A percentile compares a stretch with the other conserved stretches of the same genome.
Conservation (phyloP, 1,139 yeast genomes). For the Kodamaea fungicola region DNA sequence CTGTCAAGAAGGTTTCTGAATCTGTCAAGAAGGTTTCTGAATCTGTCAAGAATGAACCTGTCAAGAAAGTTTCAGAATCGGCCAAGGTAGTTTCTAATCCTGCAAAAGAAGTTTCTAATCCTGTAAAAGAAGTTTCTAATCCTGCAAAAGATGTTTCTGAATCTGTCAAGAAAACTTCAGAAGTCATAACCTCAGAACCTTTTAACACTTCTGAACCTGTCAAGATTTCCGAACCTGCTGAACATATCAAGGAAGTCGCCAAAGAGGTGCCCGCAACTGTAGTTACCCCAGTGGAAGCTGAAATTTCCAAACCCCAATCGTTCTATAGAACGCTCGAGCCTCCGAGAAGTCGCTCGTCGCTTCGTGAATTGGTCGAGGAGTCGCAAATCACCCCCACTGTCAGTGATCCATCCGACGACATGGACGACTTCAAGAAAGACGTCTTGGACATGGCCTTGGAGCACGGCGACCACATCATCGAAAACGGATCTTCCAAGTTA, state of each 20-base stretch:
- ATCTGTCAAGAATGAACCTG: too few relatives aligned
- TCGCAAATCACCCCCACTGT: conserved; percentile 11
- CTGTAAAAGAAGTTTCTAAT: too few relatives aligned
- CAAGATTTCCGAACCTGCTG: too few relatives aligned
- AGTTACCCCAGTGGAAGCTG: background rate
- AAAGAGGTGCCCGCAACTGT: background rate
- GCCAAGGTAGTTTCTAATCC: too few relatives aligned
- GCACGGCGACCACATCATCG: conserved; percentile 27
- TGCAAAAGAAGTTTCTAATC: too few relatives aligned
- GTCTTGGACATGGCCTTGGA: conserved; percentile 25
- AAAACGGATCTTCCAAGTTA: conserved; percentile 16
- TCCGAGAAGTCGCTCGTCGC: background rate
- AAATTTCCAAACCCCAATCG: background rate
- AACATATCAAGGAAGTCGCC: background rate
- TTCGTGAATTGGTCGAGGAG: conserved; percentile 1
- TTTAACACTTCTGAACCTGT: too few relatives aligned
- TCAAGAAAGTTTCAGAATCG: too few relatives aligned
- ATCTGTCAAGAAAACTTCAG: background rate
- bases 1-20: too few relatives aligned
- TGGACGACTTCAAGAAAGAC: conserved; percentile 10
- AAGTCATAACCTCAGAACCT: too few relatives aligned
- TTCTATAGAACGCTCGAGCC: background rate
- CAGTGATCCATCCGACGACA: conserved; percentile 5
- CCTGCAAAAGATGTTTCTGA: background rate
- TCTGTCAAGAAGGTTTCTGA: too few relatives aligned